Evolutionary conservation across 2,329 filamentous ascomycete genomes (phyloP).

Genomic region (Fusarium napiforme): DNA sequence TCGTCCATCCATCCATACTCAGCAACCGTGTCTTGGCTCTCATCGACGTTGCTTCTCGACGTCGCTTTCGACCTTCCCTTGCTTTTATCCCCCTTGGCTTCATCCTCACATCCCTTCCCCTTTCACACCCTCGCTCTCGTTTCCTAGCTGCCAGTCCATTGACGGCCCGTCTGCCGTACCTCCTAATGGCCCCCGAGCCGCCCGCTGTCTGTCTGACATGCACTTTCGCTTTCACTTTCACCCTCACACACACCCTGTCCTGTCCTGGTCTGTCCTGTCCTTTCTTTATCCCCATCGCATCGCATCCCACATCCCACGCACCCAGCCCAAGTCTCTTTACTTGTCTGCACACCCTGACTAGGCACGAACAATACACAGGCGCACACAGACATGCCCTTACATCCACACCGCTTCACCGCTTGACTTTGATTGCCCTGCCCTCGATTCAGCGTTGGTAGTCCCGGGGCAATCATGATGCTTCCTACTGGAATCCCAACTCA

Average conservation of each 20-base stretch:
- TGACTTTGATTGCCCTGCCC: conserved; percentile 28
- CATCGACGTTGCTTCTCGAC: conserved; percentile 45
- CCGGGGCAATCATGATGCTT: conserved; percentile 38
- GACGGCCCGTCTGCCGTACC: conserved; percentile 44
- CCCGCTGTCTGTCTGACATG: conserved; percentile 41
- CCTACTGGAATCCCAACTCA: conserved; percentile 38
- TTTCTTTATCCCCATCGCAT: conserved; percentile 18
- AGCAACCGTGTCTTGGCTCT: conserved; percentile 38
- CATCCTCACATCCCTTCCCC: conserved; percentile 28
- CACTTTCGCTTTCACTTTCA: conserved; percentile 21
- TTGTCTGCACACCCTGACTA: conserved; percentile 37
- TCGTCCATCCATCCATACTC: neutral
- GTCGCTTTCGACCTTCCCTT: conserved; percentile 33
- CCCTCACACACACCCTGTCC: conserved; percentile 18
- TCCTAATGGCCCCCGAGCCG: conserved; percentile 39
- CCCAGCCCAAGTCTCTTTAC: conserved; percentile 16
- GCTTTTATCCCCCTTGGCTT: conserved; percentile 31
- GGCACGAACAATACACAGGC: conserved; percentile 36
- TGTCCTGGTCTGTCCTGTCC: conserved; percentile 8
- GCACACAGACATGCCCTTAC: conserved; percentile 35
- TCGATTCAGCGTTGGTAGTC: conserved; percentile 28
- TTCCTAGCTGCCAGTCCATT: conserved; percentile 32
- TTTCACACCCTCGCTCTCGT: conserved; percentile 35
- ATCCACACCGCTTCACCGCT: conserved; percentile 45
- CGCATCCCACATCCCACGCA: conserved; percentile 28